A percentile compares a stretch with the other conserved stretches of the same genome.
Conservation (phyloP, 2,329 filamentous ascomycete species). For the Fusarium agapanthi region DNA sequence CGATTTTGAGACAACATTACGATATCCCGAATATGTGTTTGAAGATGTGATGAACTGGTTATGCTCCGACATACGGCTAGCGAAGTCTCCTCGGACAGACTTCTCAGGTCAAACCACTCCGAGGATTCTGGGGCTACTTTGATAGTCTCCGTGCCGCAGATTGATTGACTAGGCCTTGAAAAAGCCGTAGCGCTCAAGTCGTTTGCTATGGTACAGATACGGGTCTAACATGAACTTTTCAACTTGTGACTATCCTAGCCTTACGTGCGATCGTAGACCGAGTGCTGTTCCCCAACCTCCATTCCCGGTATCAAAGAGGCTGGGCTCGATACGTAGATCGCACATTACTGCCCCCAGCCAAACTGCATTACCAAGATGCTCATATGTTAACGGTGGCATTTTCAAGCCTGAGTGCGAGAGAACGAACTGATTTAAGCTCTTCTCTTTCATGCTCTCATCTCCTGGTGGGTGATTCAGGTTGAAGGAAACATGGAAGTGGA, state of each 20-base stretch:
- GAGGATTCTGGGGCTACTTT: constrained; percentile 64
- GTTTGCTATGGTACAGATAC: constrained; percentile 72
- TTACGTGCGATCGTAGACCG: background rate
- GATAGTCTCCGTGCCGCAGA: constrained; percentile 69
- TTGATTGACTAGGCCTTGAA: constrained; percentile 65
- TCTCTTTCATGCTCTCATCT: background rate
- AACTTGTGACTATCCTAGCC: constrained; percentile 7
- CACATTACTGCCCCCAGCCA: background rate
- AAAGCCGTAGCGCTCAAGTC: constrained; percentile 68
- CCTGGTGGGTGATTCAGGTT: background rate
- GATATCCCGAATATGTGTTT: constrained; percentile 39
- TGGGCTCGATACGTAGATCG: background rate
- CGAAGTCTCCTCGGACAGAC: constrained; percentile 62
- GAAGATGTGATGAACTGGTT: constrained; percentile 44
- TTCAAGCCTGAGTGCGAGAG: background rate
- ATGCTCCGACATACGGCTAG: constrained; percentile 57
- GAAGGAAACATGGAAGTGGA: background rate
- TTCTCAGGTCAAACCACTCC: constrained; percentile 49
- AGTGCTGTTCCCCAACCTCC: background rate
- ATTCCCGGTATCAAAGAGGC: too few species aligned
- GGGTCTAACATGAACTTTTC: constrained; percentile 61
- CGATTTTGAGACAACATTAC: constrained; percentile 54
- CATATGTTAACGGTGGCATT: background rate
- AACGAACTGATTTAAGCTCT: background rate
- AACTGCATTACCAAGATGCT: background rate